phyloP scores from a whole-genome alignment of 129 eudicot species.

The Glebionis coronaria region DNA sequence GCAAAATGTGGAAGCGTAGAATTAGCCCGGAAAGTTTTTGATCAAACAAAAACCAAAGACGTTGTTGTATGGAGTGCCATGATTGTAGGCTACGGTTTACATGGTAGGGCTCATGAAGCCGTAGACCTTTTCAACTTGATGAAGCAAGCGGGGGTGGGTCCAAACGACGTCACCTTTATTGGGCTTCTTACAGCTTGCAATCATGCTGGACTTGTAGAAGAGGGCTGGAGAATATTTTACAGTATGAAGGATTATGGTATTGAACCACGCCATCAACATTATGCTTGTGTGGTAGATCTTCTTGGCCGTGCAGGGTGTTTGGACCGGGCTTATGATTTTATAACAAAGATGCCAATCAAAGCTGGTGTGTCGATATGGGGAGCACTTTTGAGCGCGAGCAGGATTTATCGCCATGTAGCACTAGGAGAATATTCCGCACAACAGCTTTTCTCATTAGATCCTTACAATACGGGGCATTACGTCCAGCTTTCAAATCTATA shows the following conservation, averaged over 20 bases:
- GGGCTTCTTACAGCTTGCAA: conserved; percentile 81
- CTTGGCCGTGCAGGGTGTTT: conserved; percentile 82
- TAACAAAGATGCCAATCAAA: conserved; percentile 53
- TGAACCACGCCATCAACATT: conserved; percentile 68
- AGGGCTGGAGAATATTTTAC: conserved; percentile 59
- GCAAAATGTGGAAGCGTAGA: conserved; percentile 80
- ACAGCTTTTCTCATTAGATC: conserved; percentile 59
- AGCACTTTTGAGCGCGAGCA: conserved; percentile 72
- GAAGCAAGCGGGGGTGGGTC: conserved; percentile 44
- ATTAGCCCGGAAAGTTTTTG: conserved; percentile 56
- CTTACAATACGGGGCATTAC: conserved; percentile 71
- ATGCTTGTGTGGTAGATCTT: conserved; percentile 73
- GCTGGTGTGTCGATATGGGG: conserved; percentile 83
- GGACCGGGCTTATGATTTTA: conserved; percentile 54
- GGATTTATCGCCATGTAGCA: conserved; percentile 61
- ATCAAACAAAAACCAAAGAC: conserved; percentile 44
- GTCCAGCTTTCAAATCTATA: conserved; percentile 87
- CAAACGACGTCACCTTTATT: conserved; percentile 73
- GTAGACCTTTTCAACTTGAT: conserved; percentile 54
- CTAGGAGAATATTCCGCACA: conserved; percentile 80
- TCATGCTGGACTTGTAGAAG: conserved; percentile 74
- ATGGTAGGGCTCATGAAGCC: conserved; percentile 66
- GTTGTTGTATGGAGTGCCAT: conserved; percentile 87
- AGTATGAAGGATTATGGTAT: conserved; percentile 53
- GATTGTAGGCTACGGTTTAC: conserved; percentile 76